These are phyloP conservation scores for Nemania diffusa DNA, from an alignment of 2,329 filamentous ascomycete genomes.

Conservation along the genomic window DNA sequence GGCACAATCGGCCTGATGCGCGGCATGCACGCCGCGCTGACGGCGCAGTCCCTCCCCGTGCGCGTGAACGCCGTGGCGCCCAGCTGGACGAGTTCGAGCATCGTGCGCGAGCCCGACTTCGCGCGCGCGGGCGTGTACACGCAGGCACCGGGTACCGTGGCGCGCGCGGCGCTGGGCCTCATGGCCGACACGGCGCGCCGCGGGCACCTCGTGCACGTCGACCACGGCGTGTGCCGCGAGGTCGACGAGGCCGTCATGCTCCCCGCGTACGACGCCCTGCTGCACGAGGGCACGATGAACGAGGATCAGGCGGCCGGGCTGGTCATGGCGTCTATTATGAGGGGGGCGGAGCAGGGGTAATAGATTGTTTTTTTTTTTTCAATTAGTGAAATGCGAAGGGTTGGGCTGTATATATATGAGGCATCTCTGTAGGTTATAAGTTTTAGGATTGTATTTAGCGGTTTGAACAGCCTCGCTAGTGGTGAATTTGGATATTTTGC, in stretches of 20 bases:
- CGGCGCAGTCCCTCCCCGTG: constrained; percentile 55
- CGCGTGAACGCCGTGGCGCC: constrained; percentile 67
- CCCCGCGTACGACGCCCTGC: constrained; percentile 50
- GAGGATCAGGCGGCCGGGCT: constrained; percentile 53
- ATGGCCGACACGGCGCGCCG: constrained; percentile 60
- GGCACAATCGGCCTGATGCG: constrained; percentile 65
- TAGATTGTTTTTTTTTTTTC: too few species aligned
- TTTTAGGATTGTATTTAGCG: too few species aligned
- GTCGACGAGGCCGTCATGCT: constrained; percentile 60
- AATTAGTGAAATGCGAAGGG: too few species aligned
- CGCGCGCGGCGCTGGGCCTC: constrained; percentile 58
- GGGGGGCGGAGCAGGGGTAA: not conserved
- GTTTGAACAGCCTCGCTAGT: too few species aligned
- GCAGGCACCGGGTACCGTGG: constrained; percentile 60
- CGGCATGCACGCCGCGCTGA: constrained; percentile 55
- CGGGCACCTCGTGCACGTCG: constrained; percentile 64
- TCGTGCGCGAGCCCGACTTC: constrained; percentile 47
- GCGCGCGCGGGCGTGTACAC: constrained; percentile 53
- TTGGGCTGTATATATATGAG: too few species aligned
- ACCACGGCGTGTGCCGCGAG: constrained; percentile 61
- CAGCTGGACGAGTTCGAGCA: constrained; percentile 62
- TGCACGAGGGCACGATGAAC: constrained; percentile 46
- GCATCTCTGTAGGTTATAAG: too few species aligned
- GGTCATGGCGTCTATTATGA: not conserved
- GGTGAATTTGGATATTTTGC: too few species aligned